phyloP scores from a whole-genome alignment of 345 rosid genomes.

The Salix arbutifolia region DNA sequence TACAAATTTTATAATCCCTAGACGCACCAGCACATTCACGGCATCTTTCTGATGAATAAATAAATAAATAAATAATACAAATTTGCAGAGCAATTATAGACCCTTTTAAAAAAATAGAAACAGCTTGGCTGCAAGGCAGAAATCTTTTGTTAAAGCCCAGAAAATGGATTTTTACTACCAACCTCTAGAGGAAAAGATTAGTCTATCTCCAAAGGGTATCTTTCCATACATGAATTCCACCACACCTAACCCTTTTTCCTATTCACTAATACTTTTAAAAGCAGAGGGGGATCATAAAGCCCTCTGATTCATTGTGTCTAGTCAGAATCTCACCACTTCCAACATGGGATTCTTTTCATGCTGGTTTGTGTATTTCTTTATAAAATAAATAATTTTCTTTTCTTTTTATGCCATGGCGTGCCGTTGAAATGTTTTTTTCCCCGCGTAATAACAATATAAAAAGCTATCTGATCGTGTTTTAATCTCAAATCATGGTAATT shows the following conservation, averaged over 20 bases:
- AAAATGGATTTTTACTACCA: slow-evolving; percentile 33
- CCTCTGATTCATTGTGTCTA: slow-evolving; percentile 43
- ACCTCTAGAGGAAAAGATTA: slow-evolving; percentile 6
- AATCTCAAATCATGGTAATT: no score
- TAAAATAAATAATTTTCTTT: neutral
- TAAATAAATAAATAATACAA: neutral
- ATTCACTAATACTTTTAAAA: slow-evolving; percentile 11
- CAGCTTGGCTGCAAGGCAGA: slow-evolving; percentile 27
- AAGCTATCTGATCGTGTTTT: no score
- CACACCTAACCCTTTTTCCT: slow-evolving; percentile 10
- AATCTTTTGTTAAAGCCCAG: slow-evolving; percentile 30
- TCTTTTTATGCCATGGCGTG: no score
- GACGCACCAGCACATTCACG: slow-evolving; percentile 33
- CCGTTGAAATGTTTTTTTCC: no score
- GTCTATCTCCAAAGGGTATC: slow-evolving; percentile 22
- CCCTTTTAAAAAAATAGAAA: slow-evolving; percentile 9
- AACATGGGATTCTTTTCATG: slow-evolving; percentile 56
- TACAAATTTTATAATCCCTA: neutral
- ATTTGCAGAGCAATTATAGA: slow-evolving; percentile 47
- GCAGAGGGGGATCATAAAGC: slow-evolving; percentile 22
- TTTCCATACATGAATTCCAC: slow-evolving; percentile 52
- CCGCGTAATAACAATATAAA: no score
- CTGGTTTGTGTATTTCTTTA: slow-evolving; percentile 1
- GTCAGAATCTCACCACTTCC: slow-evolving; percentile 58
- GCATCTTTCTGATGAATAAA: slow-evolving; percentile 39